Evolutionary conservation across 257 asterid genomes (phyloP), one percentile per base, ranked within the genome.

Genomic region (Solanum piurae): DNA sequence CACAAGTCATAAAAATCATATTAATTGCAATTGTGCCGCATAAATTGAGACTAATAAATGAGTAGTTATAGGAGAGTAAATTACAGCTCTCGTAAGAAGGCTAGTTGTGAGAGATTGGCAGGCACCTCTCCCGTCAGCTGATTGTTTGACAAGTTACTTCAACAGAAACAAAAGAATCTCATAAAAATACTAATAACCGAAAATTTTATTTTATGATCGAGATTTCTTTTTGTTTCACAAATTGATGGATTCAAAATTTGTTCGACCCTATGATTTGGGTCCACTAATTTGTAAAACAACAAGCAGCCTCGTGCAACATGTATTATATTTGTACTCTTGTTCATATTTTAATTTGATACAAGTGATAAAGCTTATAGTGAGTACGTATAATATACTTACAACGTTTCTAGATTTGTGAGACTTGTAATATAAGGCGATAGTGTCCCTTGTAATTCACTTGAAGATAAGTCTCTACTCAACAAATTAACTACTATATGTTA

Each of bases 71-170:
- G 23, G 62, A 33, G 25, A 18, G 27, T 80, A 77, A 89, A 89
- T 87, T 75, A 89, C 91, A 89, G 86, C 36, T 49, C 68, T 20
- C 3, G 40, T 18, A 89, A 42, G 9, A 89, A 84, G 12, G 82
- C 33, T 5, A 87, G 66, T 13, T 84, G 66, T n/a, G 91, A 77
- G 20, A 89, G 49, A 77, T 87, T 75, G 2, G 73, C 49, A 21
- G 91, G 91, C 13, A 89, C 40, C 79, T 13, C 31, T 6, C 89
- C 91, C 1, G 27, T 85, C 74, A 89, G 55, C 55, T 37, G 44
- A 42, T 89, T 89, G 66, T 84, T 60, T 6, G 91, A 87, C 66
- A 75, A 52, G 33, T 89, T 89, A 87, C 91, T 87, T 83, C 40
- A 83, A 16, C 10, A 52, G 29, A 55, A 83, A 55, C 69, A 36